These are phyloP conservation scores for Neltuma alba DNA, from an alignment of 306 rosid species.

Conservation along the genomic window DNA sequence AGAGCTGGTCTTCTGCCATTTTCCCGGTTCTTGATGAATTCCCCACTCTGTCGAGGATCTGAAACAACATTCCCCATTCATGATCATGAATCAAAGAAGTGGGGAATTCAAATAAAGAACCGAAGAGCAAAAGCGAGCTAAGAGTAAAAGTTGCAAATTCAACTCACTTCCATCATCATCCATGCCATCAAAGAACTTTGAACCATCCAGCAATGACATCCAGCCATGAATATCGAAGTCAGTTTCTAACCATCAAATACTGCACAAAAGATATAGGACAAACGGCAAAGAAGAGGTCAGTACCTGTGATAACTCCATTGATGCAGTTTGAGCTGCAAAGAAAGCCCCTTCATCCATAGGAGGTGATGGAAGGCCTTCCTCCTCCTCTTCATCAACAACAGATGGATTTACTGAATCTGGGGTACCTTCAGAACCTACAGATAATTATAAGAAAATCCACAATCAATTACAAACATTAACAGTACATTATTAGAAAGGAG, in stretches of 20 bases:
- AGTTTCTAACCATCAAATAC: slow-evolving; percentile 33
- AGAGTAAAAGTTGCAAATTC: slow-evolving; percentile 40
- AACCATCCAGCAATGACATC: slow-evolving; percentile 28
- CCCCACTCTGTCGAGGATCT: slow-evolving; percentile 75
- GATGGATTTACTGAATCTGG: slow-evolving; percentile 68
- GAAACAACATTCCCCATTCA: slow-evolving; percentile 58
- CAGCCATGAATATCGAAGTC: slow-evolving; percentile 41
- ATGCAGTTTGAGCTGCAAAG: slow-evolving; percentile 50
- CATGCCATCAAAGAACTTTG: slow-evolving; percentile 88
- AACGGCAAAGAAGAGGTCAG: slow-evolving; percentile 12
- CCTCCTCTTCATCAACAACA: slow-evolving; percentile 54
- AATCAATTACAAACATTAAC: background rate
- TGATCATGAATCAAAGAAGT: slow-evolving; percentile 47
- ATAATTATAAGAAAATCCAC: background rate
- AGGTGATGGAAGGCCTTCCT: slow-evolving; percentile 85
- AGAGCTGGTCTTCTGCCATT: slow-evolving; percentile 52
- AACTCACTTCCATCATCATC: slow-evolving; percentile 89
- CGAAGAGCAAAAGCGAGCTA: slow-evolving; percentile 37
- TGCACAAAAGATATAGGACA: background rate
- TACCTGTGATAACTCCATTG: slow-evolving; percentile 82
- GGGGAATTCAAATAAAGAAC: slow-evolving; percentile 57
- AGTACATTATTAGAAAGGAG: background rate
- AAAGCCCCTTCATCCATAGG: slow-evolving; percentile 75
- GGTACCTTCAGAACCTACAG: slow-evolving; percentile 57
- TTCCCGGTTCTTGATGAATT: slow-evolving; percentile 48